Evolutionary conservation across 2,329 filamentous ascomycete species (phyloP), one percentile per base, ranked within the genome.

Genomic region (Thelonectria rubi): DNA sequence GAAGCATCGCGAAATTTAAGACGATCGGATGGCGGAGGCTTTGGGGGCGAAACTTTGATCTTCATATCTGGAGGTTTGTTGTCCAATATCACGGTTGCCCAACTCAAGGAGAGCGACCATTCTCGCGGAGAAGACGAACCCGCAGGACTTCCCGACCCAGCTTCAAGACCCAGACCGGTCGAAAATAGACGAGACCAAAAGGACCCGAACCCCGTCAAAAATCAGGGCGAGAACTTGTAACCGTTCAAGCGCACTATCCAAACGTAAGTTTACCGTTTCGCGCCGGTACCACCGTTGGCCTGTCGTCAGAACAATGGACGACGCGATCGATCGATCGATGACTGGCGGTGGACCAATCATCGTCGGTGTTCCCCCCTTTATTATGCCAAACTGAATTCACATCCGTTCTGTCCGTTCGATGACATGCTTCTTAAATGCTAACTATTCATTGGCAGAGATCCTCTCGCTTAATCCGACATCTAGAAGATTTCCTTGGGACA

Each of bases 281-380:
- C 18, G 59, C 58, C 43, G 42, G 39, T 37, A 37, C 34, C 34
- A 37, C 34, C 34, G 34, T 14, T 54, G 60, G 62, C 63, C 58
- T 65, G 63, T 70, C 64, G 69, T 71, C 69, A 71, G 68, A 59
- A 66, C 63, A 61, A 68, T 60, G 21, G 56, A 64, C 51, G 54
- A 61, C 47, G 66, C 72, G 72, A 74, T 75, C 74, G 73, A 75
- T 75, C 74, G 74, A 75, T 75, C 71, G 64, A 64, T 65, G 57
- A 53, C 55, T 50, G 34, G 45, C 24, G 56, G 47, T 47, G 54
- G 53, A 24, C 70, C 70, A 75, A 75, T 74, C 59, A 67, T 59
- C 68, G 30, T 18, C 24, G 20, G 32, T 18, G 21, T 37, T 40
- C 37, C 40, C 45, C 12, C 26, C 24, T 47, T 17, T 18, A 50